Base-by-base conservation (phyloP, 768 basidiomycete species). In the Tulasnella sp. region DNA sequence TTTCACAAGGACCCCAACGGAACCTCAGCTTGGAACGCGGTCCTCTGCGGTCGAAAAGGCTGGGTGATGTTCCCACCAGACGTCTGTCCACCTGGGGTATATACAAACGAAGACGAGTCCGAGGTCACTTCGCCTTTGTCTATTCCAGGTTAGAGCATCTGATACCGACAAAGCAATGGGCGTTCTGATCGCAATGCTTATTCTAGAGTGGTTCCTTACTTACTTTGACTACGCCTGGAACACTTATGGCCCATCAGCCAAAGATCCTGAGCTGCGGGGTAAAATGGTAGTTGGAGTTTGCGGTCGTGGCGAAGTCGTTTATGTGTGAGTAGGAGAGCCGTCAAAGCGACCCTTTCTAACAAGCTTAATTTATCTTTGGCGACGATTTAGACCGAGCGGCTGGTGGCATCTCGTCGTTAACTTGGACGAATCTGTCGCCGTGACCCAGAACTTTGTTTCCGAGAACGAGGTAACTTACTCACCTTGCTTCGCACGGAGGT, bases 401-500 rank as follows among this genome's bases (percentile, higher is more conserved):
- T 83, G 81, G 80, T 83, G 83, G 83, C 83, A 83, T 74, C 78
- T 82, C 73, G 82, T 83, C 32, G 74, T 83, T 35, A 83, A 83
- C 75, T 80, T 83, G 55, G 79, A 81, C 7, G 77, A 80, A 23
- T 80, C 81, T 16, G 74, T 82, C 51, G 83, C 83, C 16, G 81
- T 83, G 29, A 83, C 83, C 13, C 83, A 83, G 72, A 83, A 83
- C 79, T 83, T 80, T 55, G 82, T 83, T 16, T 82, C 82, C 6
- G 69, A 44, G 20, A 51, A 70, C 57, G 82, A 81, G 70, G 79
- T 74, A 7, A 20, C 57, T 44, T 20, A 35, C 6, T 42, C 13
- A 20, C 32, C 16, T 13, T 46, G 40, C 5, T 42, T 39, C 9
- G 7, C 29, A 23, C 20, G n/a, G 15, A 42, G n/a, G 35, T 26